These are phyloP conservation scores for Flaveria linearis DNA, from an alignment of 129 eudicot genomes.

Conservation along the genomic window DNA sequence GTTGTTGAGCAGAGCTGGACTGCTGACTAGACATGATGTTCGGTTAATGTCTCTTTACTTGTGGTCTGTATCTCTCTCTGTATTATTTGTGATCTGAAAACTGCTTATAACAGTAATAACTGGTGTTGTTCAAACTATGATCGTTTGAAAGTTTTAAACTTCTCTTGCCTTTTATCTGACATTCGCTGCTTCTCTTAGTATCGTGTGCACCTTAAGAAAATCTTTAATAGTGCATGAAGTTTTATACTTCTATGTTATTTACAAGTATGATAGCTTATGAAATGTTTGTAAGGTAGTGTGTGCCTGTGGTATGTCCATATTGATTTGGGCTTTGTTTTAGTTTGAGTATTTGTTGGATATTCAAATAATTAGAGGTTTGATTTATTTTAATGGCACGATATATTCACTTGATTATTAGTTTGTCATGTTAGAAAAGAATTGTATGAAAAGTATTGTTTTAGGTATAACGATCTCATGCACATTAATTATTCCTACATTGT, in stretches of 20 bases:
- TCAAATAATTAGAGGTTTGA: too few species aligned
- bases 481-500: neutral
- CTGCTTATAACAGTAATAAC: slow-evolving; percentile 28
- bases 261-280: neutral
- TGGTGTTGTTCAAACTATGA: slow-evolving; percentile 32
- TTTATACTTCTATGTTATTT: too few species aligned
- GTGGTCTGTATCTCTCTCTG: slow-evolving; percentile 35
- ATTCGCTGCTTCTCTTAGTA: slow-evolving; percentile 18
- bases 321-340: too few species aligned
- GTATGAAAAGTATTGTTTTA: too few species aligned
- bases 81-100: slow-evolving; percentile 25
- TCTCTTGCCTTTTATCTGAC: slow-evolving; percentile 16
- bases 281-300: too few species aligned
- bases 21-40: slow-evolving; percentile 60
- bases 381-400: too few species aligned
- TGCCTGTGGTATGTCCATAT: too few species aligned
- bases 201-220: slow-evolving; percentile 6
- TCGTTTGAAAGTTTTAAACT: slow-evolving; percentile 17
- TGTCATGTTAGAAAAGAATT: too few species aligned
- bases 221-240: neutral
- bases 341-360: too few species aligned
- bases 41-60: slow-evolving; percentile 21
- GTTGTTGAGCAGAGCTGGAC: slow-evolving; percentile 97
- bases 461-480: neutral
- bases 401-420: too few species aligned